Conservation (phyloP, 805 yeast genomes). For the Saccharomyces mikatae region DNA sequence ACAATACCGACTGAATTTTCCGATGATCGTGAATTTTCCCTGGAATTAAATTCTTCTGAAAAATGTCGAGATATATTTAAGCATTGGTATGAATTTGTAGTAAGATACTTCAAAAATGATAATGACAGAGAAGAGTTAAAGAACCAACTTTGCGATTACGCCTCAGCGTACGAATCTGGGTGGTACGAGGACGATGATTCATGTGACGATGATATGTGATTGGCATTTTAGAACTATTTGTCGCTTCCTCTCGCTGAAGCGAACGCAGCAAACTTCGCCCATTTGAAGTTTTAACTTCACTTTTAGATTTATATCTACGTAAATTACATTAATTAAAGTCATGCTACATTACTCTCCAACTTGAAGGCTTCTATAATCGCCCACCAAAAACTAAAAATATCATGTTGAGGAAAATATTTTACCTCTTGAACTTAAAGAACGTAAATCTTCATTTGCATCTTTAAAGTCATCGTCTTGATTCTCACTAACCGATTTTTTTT, state of each 20-base stretch:
- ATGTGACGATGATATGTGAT: slow-evolving; percentile 29
- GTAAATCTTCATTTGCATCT: slow-evolving; percentile 26
- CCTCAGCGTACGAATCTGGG: slow-evolving; percentile 44
- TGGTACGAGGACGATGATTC: slow-evolving; percentile 41
- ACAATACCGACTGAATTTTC: slow-evolving; percentile 19
- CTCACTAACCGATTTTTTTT: slow-evolving; percentile 1
- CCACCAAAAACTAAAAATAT: background rate
- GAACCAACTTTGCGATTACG: slow-evolving; percentile 39
- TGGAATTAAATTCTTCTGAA: slow-evolving; percentile 21
- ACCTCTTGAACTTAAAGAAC: slow-evolving; percentile 23
- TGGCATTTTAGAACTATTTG: background rate
- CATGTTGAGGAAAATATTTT: slow-evolving; percentile 13
- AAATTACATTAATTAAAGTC: background rate
- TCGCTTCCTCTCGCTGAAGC: background rate
- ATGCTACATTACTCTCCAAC: background rate
- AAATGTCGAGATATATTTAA: slow-evolving; percentile 23
- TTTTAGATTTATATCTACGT: background rate
- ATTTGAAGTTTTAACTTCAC: background rate
- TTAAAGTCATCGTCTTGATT: slow-evolving; percentile 21
- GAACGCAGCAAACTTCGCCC: background rate
- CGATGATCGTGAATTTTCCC: slow-evolving; percentile 8
- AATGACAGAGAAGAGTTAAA: slow-evolving; percentile 45
- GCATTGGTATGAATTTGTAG: slow-evolving; percentile 28
- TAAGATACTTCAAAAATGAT: slow-evolving; percentile 32
- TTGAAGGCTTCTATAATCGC: background rate